These are phyloP conservation scores for Galerina sulciceps DNA, from an alignment of 768 basidiomycete genomes.

Conservation along the genomic window DNA sequence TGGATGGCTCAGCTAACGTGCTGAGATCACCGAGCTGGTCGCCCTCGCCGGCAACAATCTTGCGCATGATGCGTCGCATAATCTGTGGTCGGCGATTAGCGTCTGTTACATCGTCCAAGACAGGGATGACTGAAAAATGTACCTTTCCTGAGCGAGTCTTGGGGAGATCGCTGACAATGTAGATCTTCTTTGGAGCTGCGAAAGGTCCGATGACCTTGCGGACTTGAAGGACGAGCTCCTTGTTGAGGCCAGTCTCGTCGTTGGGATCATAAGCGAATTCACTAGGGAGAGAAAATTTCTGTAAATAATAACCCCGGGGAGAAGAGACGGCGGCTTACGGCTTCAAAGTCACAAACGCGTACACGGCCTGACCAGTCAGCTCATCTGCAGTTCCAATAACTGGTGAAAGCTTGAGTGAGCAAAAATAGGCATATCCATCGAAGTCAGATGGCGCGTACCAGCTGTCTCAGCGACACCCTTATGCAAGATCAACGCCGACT, in stretches of 20 bases:
- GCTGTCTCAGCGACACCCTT: conserved; percentile 96
- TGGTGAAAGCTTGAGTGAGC: conserved; percentile 6
- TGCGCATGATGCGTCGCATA: conserved; percentile 95
- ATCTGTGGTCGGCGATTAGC: conserved; percentile 46
- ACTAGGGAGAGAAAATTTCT: conserved; percentile 33
- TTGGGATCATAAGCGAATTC: conserved; percentile 80
- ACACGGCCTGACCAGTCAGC: conserved; percentile 92
- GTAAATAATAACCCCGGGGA: neutral
- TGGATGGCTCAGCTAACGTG: conserved; percentile 86
- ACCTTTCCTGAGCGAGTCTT: conserved; percentile 97
- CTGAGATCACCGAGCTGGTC: conserved; percentile 96
- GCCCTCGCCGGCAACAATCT: conserved; percentile 92
- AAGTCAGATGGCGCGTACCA: conserved; percentile 34
- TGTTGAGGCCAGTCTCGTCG: conserved; percentile 72
- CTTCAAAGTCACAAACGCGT: conserved; percentile 92
- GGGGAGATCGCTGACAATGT: conserved; percentile 81
- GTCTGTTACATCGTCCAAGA: neutral
- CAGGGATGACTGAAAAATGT: conserved; percentile 18
- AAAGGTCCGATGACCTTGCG: conserved; percentile 98
- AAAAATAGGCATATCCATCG: neutral
- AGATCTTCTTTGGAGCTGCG: conserved; percentile 94
- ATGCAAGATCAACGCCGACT: conserved; percentile 94
- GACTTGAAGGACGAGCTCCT: conserved; percentile 93
- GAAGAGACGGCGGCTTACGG: conserved; percentile 58
- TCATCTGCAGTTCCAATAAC: conserved; percentile 89